Conservation (phyloP, 2,329 filamentous ascomycete species). For the Nigrospora oryzae region DNA sequence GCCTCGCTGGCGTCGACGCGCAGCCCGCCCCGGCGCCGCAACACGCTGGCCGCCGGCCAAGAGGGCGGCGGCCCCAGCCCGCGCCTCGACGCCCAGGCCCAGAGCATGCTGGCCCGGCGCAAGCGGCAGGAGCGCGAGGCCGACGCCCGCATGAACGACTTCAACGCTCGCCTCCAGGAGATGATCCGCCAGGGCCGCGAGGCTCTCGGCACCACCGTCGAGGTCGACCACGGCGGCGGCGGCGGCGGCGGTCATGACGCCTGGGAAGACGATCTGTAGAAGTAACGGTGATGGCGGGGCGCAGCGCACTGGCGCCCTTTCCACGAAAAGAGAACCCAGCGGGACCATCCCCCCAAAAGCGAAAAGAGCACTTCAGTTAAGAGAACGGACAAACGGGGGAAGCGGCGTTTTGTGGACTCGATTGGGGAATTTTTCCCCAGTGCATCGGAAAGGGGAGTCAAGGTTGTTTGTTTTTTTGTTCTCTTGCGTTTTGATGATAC, state of each 20-base stretch:
- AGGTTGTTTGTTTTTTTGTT: too few relatives aligned
- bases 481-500: too few relatives aligned
- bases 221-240: conserved; percentile 41
- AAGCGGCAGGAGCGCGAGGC: conserved; percentile 67
- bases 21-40: conserved; percentile 8
- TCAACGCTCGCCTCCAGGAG: conserved; percentile 71
- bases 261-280: conserved; percentile 30
- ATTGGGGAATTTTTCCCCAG: too few relatives aligned
- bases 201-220: conserved; percentile 68
- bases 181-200: conserved; percentile 88
- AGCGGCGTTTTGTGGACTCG: too few relatives aligned
- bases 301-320: too few relatives aligned
- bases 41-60: background rate
- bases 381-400: too few relatives aligned
- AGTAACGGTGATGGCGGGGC: background rate
- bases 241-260: conserved; percentile 12
- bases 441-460: too few relatives aligned
- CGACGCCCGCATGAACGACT: conserved; percentile 68
- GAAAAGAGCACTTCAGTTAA: too few relatives aligned
- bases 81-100: conserved; percentile 56
- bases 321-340: too few relatives aligned
- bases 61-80: conserved; percentile 31
- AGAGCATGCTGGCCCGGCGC: conserved; percentile 63
- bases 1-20: conserved; percentile 8
- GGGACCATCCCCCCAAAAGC: too few relatives aligned